These are phyloP conservation scores for Xylariaceae sp. DNA, from an alignment of 2,329 filamentous ascomycete genomes.

Conservation along the genomic window DNA sequence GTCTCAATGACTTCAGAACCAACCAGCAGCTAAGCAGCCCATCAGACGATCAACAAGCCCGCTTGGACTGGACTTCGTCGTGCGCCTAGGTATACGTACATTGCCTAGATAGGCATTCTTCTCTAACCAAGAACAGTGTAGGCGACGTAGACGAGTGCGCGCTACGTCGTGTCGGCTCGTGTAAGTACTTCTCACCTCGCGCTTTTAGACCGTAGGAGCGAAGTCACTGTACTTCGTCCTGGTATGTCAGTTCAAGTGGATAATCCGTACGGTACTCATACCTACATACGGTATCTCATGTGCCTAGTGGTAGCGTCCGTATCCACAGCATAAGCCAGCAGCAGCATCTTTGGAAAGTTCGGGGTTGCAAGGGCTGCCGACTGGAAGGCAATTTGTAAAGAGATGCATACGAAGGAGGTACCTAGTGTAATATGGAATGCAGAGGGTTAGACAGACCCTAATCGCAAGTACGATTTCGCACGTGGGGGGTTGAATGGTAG, in stretches of 20 bases:
- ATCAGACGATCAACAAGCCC: not conserved
- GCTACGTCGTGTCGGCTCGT: not conserved
- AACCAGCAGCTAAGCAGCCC: not conserved
- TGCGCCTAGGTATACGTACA: not conserved
- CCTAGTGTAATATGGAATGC: not conserved
- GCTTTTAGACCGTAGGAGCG: not conserved
- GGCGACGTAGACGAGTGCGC: not conserved
- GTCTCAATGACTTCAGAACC: constrained; percentile 5
- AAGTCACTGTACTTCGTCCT: not conserved
- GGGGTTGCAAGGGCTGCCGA: not conserved
- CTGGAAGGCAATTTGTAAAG: not conserved
- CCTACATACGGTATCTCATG: not conserved
- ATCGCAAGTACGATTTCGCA: not conserved
- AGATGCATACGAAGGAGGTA: not conserved
- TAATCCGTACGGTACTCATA: not conserved
- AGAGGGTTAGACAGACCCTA: not conserved
- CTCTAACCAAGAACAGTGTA: no score
- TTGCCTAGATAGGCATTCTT: not conserved
- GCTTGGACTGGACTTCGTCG: not conserved
- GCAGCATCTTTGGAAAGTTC: not conserved
- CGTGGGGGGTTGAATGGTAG: constrained; percentile 1
- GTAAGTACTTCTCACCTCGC: not conserved
- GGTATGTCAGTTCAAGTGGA: not conserved
- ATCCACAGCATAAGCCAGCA: not conserved
- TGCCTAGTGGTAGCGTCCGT: not conserved